phyloP scores from a whole-genome alignment of 441 rosid species.

The Populus hybrid region DNA sequence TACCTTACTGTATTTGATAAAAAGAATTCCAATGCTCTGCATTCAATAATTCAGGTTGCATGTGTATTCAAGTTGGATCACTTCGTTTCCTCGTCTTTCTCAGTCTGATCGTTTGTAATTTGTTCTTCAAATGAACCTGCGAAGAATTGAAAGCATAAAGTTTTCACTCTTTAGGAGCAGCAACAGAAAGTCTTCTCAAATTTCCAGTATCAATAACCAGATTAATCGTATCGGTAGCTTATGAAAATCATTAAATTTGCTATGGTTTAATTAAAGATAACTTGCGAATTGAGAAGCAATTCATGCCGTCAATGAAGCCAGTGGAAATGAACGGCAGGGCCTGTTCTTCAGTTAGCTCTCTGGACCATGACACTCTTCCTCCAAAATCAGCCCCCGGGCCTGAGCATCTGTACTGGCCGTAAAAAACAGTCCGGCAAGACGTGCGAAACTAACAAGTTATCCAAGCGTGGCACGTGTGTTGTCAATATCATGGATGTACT shows the following conservation, averaged over 20 bases:
- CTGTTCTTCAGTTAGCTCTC: conserved; percentile 45
- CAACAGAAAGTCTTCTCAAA: background rate
- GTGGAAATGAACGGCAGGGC: conserved; percentile 45
- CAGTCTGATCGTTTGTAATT: background rate
- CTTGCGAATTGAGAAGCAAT: conserved; percentile 35
- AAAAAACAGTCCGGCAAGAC: conserved; percentile 51
- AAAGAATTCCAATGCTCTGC: background rate
- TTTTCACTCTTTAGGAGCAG: background rate
- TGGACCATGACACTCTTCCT: conserved; percentile 45
- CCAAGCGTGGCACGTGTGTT: background rate
- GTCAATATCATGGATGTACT: background rate
- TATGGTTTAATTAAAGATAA: background rate
- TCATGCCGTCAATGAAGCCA: conserved; percentile 40
- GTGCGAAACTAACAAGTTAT: background rate
- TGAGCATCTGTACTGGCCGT: conserved; percentile 45
- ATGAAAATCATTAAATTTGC: background rate
- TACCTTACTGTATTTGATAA: background rate
- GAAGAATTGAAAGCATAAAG: background rate
- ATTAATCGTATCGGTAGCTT: background rate
- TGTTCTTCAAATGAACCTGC: background rate
- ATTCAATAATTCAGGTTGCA: background rate
- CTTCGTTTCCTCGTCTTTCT: background rate
- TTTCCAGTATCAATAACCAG: background rate
- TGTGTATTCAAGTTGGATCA: background rate
- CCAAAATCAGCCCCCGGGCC: conserved; percentile 46